These are phyloP conservation scores for Fusarium camptoceras DNA, from an alignment of 2,329 filamentous ascomycete genomes.

Conservation along the genomic window DNA sequence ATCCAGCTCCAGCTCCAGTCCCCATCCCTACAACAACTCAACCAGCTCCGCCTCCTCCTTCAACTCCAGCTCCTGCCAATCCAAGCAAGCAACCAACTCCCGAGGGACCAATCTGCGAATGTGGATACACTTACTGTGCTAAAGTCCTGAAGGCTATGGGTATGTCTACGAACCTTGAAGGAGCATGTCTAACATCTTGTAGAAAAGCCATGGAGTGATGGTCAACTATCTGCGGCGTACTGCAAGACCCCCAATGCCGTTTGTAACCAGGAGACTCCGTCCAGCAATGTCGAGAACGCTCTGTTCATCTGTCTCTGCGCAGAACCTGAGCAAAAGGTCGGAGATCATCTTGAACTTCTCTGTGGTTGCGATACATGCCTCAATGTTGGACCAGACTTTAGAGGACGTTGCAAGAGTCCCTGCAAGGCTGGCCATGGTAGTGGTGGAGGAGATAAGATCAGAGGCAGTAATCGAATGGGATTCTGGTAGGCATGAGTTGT, in stretches of 20 bases:
- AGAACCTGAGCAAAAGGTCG: constrained; percentile 48
- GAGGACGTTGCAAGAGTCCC: constrained; percentile 55
- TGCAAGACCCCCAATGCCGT: constrained; percentile 53
- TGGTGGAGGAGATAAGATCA: not conserved
- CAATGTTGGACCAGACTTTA: constrained; percentile 54
- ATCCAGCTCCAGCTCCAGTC: constrained; percentile 19
- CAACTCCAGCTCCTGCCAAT: constrained; percentile 36
- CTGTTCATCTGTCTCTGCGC: constrained; percentile 56
- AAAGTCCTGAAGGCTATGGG: constrained; percentile 54
- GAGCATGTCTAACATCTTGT: not conserved
- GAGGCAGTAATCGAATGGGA: constrained; percentile 11
- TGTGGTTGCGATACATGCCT: constrained; percentile 56
- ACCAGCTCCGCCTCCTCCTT: constrained; percentile 22
- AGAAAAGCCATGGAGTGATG: constrained; percentile 52
- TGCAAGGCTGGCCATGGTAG: constrained; percentile 44
- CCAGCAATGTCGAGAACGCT: constrained; percentile 49
- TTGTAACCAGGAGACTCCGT: constrained; percentile 49
- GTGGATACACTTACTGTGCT: constrained; percentile 58
- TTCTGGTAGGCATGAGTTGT: constrained; percentile 19
- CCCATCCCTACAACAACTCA: constrained; percentile 7
- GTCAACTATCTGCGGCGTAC: constrained; percentile 52
- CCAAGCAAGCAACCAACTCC: constrained; percentile 35
- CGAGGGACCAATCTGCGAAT: constrained; percentile 53
- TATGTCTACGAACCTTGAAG: constrained; percentile 22
- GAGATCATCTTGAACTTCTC: constrained; percentile 53